Conservation (phyloP, 768 basidiomycete species). For the Tremella yokohamensis region DNA sequence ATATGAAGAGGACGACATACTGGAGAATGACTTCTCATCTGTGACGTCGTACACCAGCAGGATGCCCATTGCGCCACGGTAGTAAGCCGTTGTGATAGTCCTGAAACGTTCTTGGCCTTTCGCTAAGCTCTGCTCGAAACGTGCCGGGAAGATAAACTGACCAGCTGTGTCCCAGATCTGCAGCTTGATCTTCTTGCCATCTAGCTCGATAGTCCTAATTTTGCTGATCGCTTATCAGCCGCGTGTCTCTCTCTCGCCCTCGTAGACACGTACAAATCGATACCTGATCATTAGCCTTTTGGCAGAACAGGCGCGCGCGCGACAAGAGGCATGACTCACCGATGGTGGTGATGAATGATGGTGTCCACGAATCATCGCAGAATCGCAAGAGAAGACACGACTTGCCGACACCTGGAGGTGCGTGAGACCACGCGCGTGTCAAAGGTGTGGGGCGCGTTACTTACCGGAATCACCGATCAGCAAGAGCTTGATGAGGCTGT, state of each 20-base stretch:
- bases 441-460: slow-evolving; percentile 14
- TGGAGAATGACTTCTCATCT: slow-evolving; percentile 87
- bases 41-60: slow-evolving; percentile 92
- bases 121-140: background rate
- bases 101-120: slow-evolving; percentile 88
- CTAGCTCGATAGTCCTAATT: slow-evolving; percentile 98
- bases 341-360: slow-evolving; percentile 98
- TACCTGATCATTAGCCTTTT: slow-evolving; percentile 2
- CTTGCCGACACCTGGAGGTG: slow-evolving; percentile 74
- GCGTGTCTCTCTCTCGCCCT: background rate
- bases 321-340: slow-evolving; percentile 54
- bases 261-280: slow-evolving; percentile 7
- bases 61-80: slow-evolving; percentile 98
- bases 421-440: background rate
- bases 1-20: slow-evolving; percentile 59
- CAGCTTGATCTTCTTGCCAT: slow-evolving; percentile 95
- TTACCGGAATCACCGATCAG: slow-evolving; percentile 94
- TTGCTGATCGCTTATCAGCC: slow-evolving; percentile 22
- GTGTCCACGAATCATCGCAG: slow-evolving; percentile 99
- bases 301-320: background rate
- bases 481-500: slow-evolving; percentile 62
- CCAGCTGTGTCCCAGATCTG: slow-evolving; percentile 98
- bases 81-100: slow-evolving; percentile 98
- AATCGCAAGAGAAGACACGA: slow-evolving; percentile 65
- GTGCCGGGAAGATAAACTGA: background rate